phyloP scores from a whole-genome alignment of 306 rosid species.

The Casuarina cunninghamiana region DNA sequence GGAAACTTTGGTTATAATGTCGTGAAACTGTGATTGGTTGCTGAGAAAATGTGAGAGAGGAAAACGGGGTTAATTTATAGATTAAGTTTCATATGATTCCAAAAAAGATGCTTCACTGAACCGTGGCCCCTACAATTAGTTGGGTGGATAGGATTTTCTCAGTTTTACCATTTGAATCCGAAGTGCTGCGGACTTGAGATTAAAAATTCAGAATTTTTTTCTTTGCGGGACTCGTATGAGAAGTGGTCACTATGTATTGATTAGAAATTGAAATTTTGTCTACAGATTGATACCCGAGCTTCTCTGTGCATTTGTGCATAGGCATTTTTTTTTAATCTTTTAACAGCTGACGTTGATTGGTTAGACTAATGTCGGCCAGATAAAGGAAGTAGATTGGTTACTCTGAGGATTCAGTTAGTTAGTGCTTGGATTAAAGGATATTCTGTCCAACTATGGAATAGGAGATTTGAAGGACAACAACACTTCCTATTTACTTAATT shows the following conservation, averaged over 20 bases:
- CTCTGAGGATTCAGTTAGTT: background rate
- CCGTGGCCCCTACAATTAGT: background rate
- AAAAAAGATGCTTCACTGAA: background rate
- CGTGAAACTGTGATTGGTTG: background rate
- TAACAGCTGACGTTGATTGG: background rate
- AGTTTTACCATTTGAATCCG: background rate
- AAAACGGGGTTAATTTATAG: background rate
- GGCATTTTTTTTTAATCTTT: background rate
- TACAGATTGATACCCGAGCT: conserved; percentile 10
- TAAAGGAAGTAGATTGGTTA: background rate
- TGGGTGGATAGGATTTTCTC: background rate
- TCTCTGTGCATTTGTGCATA: conserved; percentile 15
- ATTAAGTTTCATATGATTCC: background rate
- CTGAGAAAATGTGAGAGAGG: background rate
- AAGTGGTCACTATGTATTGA: background rate
- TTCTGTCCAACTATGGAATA: background rate
- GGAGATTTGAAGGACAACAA: background rate
- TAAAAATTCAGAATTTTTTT: background rate
- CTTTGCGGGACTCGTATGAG: background rate
- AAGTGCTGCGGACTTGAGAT: conserved; percentile 1
- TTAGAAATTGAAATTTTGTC: background rate
- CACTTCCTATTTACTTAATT: background rate
- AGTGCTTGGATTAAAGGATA: background rate
- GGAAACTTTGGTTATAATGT: background rate
- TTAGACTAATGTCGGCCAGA: background rate